These are phyloP conservation scores for Debaryomycetaceae sp. DNA, from an alignment of 1,139 yeast species.

Conservation along the genomic window DNA sequence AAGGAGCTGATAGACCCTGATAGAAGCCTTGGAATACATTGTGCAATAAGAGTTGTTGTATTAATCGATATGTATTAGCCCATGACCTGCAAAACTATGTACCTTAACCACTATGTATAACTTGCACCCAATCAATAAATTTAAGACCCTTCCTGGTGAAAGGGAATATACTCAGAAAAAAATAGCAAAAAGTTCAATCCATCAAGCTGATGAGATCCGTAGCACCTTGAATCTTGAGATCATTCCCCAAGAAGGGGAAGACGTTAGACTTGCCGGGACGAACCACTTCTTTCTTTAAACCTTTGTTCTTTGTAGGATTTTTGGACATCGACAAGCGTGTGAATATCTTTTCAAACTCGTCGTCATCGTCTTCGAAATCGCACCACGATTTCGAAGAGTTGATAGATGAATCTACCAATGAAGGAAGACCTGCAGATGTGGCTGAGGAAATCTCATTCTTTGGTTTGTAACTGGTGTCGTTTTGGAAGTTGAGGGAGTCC, in stretches of 20 bases:
- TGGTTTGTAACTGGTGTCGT: not conserved
- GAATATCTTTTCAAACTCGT: conserved; percentile 10
- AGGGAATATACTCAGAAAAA: not conserved
- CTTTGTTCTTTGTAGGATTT: not conserved
- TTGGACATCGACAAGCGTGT: conserved; percentile 4
- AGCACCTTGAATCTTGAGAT: not conserved
- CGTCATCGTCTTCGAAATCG: conserved; percentile 28
- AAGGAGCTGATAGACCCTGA: not conserved
- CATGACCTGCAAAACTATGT: not conserved
- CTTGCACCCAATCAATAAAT: not conserved
- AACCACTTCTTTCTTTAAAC: not conserved
- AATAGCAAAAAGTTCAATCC: not conserved
- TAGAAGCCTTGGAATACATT: too few species aligned
- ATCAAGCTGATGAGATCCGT: not conserved
- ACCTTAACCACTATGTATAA: not conserved
- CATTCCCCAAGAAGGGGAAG: not conserved
- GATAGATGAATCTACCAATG: conserved; percentile 29
- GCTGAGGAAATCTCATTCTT: not conserved
- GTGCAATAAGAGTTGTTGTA: not conserved
- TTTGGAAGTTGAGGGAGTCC: conserved; percentile 1
- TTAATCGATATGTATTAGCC: not conserved
- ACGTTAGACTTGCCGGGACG: not conserved
- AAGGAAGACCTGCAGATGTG: conserved; percentile 16
- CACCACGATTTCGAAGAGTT: conserved; percentile 32
- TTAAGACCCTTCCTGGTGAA: not conserved